Evolutionary conservation across 805 yeast species (phyloP).

Genomic region (Kuraishia hungarica): DNA sequence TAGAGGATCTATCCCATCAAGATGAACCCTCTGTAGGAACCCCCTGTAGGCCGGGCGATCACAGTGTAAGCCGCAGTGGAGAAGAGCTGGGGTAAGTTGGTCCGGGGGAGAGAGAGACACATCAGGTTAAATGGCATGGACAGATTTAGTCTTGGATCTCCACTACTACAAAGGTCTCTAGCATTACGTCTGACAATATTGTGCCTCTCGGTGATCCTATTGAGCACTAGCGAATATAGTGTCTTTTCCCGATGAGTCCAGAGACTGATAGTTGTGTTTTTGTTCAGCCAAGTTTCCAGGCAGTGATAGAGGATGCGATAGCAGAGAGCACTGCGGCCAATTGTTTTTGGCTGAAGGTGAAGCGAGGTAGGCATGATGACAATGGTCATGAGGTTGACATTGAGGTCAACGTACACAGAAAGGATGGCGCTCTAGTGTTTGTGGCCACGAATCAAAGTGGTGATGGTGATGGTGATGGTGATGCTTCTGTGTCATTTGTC

Average conservation of each 20-base stretch:
- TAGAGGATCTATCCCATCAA: too few species aligned
- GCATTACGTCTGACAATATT: too few species aligned
- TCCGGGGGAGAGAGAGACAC: too few species aligned
- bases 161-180: too few species aligned
- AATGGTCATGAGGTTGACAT: background rate
- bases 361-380: background rate
- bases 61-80: too few species aligned
- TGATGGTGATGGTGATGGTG: too few species aligned
- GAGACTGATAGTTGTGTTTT: background rate
- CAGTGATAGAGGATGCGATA: background rate
- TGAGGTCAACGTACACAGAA: background rate
- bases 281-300: background rate
- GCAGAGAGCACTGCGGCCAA: background rate
- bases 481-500: background rate
- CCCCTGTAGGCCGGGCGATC: background rate
- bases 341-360: background rate
- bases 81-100: background rate
- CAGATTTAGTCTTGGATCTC: too few species aligned
- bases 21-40: too few species aligned
- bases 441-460: background rate
- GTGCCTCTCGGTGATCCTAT: too few species aligned
- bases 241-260: background rate
- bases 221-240: too few species aligned
- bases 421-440: background rate
- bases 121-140: too few species aligned